Evolutionary conservation across 768 basidiomycete species (phyloP).

Genomic region (Thelephora ganbajun): DNA sequence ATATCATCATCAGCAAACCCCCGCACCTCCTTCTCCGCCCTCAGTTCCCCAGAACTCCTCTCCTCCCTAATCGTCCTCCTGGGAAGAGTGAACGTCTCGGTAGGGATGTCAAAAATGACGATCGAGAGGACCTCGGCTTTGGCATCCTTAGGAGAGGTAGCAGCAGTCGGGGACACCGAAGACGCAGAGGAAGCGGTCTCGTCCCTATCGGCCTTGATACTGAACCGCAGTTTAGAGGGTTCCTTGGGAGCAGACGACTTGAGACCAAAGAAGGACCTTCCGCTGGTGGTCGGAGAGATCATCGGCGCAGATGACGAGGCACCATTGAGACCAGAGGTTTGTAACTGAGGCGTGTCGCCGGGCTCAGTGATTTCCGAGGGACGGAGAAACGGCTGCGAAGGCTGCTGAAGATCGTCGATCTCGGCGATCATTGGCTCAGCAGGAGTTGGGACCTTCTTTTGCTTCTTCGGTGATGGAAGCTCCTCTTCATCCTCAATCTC

Average conservation of each 20-base stretch:
- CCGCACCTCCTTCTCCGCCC: constrained; percentile 24
- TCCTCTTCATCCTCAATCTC: constrained; percentile 26
- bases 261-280: constrained; percentile 17
- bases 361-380: constrained; percentile 30
- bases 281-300: background rate
- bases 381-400: constrained; percentile 8
- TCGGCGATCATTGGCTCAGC: constrained; percentile 15
- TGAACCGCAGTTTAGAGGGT: constrained; percentile 66
- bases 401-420: constrained; percentile 20
- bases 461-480: constrained; percentile 28
- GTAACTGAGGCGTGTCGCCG: constrained; percentile 1
- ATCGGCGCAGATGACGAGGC: constrained; percentile 3
- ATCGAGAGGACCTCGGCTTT: constrained; percentile 16
- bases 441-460: constrained; percentile 22
- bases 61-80: constrained; percentile 5
- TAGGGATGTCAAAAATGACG: constrained; percentile 20
- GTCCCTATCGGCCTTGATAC: constrained; percentile 45
- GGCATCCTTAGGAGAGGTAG: constrained; percentile 9
- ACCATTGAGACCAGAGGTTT: constrained; percentile 13
- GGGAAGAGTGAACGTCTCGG: constrained; percentile 17
- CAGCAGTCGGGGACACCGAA: constrained; percentile 3
- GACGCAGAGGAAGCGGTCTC: constrained; percentile 16
- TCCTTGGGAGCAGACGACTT: constrained; percentile 56
- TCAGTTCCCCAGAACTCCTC: background rate
- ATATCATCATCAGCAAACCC: constrained; percentile 26